phyloP scores from a whole-genome alignment of 176 grass and related monocot species.

The Cocos nucifera region DNA sequence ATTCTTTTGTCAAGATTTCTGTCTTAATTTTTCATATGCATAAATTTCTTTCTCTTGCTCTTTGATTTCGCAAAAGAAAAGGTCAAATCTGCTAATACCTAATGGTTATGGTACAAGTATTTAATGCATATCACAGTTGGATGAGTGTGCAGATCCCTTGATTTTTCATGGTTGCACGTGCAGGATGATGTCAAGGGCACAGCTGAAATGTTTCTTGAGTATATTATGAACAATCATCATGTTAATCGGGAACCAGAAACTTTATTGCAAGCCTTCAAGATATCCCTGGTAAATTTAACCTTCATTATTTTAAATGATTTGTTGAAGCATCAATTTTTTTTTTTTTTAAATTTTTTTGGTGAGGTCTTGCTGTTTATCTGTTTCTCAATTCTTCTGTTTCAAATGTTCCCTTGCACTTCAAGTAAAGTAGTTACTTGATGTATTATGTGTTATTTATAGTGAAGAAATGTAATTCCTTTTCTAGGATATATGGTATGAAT shows the following conservation, averaged over 20 bases:
- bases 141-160: background rate
- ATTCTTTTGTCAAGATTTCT: too few species aligned
- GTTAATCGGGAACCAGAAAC: slow-evolving; percentile 57
- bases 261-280: slow-evolving; percentile 75
- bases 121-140: background rate
- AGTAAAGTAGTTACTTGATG: too few species aligned
- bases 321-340: background rate
- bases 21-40: too few species aligned
- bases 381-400: too few species aligned
- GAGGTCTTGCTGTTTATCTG: background rate
- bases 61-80: too few species aligned
- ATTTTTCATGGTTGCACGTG: slow-evolving; percentile 10
- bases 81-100: too few species aligned
- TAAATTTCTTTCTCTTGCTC: too few species aligned
- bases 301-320: background rate
- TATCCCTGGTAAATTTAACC: slow-evolving; percentile 70
- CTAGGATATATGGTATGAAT: too few species aligned
- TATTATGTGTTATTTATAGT: too few species aligned
- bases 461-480: too few species aligned
- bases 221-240: slow-evolving; percentile 89
- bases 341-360: background rate
- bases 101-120: background rate
- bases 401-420: too few species aligned
- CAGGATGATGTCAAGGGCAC: slow-evolving; percentile 60
- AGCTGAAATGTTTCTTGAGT: slow-evolving; percentile 59